Evolutionary conservation across 2,329 filamentous ascomycete genomes (phyloP), one percentile per base, ranked within the genome.

Genomic region (Bretziella fagacearum): DNA sequence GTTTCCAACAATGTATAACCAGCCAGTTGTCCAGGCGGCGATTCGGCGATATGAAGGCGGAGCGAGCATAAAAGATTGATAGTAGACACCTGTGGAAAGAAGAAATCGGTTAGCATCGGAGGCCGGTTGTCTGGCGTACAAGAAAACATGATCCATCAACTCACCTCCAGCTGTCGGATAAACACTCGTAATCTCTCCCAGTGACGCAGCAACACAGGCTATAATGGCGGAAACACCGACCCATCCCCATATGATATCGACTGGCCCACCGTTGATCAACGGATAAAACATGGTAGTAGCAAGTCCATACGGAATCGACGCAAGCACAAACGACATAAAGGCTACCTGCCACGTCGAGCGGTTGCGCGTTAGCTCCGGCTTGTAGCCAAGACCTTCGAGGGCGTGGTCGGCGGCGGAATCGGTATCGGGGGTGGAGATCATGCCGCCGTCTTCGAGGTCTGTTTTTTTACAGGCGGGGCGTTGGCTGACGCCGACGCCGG

Each of bases 1-100:
- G 63, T 86, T 86, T 50, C 83, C 83, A 44, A 84, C 76, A 15
- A 84, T 72, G 58, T 82, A 86, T 18, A 79, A 66, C 81, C 81
- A 86, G 51, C 81, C 81, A 53, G 77, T 81, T 51, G 82, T 73
- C 74, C 78, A 85, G 26, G 77, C 77, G 13, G 78, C 67, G 13
- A 81, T 63, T 35, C 70, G 72, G 46, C 79, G 75, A 63, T 73
- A 79, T 13, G 60, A 61, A 22, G 69, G 59, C 15, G 77, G 69
- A 0, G 80, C 70, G 11, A 86, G 71, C 74, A 84, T 83, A 57
- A 81, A 84, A 4, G 79, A 78, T 63, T 84, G 80, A 60, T 84
- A 84, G 64, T 86, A 85, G 46, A 84, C 80, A 48, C 64, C 63
- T 65, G 15, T 29, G 26, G 4, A 39, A 39, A 39, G 20, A 39